phyloP scores from a whole-genome alignment of 2,329 filamentous ascomycete genomes.

The Botrytis paeoniae region DNA sequence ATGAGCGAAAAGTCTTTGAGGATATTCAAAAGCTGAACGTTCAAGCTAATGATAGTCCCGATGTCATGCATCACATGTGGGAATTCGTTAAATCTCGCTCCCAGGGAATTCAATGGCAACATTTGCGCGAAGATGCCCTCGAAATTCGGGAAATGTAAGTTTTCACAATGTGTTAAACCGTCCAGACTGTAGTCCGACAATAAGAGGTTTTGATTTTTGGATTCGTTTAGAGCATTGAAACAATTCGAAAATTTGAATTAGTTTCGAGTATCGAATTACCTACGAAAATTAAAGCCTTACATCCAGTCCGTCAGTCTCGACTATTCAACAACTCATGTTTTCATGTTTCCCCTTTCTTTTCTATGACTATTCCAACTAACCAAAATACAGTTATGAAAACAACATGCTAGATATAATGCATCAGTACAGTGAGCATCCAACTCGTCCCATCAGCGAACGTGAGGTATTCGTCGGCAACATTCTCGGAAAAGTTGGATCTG shows the following conservation, averaged over 20 bases:
- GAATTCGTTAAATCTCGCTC: conserved; percentile 41
- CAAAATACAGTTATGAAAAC: conserved; percentile 48
- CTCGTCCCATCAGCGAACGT: conserved; percentile 46
- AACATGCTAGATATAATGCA: conserved; percentile 49
- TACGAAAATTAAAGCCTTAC: neutral
- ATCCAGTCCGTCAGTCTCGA: neutral
- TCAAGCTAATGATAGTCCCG: conserved; percentile 12
- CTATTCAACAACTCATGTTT: conserved; percentile 24
- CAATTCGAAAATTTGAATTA: neutral
- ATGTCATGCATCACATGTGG: conserved; percentile 39
- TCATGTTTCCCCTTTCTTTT: neutral
- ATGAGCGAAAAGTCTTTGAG: conserved; percentile 63
- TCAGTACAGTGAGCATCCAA: conserved; percentile 42
- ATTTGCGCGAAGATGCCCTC: conserved; percentile 40
- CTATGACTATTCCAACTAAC: neutral
- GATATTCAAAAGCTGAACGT: conserved; percentile 28
- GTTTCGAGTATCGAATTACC: neutral
- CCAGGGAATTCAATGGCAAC: conserved; percentile 39
- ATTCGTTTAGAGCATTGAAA: neutral
- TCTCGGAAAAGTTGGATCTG: conserved; percentile 47
- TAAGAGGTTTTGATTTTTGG: neutral
- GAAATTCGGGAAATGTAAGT: conserved; percentile 47
- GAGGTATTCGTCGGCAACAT: conserved; percentile 59
- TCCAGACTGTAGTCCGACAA: neutral
- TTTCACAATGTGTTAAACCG: neutral